These are phyloP conservation scores for Huntiella savannae DNA, from an alignment of 2,329 filamentous ascomycete genomes.

Conservation along the genomic window DNA sequence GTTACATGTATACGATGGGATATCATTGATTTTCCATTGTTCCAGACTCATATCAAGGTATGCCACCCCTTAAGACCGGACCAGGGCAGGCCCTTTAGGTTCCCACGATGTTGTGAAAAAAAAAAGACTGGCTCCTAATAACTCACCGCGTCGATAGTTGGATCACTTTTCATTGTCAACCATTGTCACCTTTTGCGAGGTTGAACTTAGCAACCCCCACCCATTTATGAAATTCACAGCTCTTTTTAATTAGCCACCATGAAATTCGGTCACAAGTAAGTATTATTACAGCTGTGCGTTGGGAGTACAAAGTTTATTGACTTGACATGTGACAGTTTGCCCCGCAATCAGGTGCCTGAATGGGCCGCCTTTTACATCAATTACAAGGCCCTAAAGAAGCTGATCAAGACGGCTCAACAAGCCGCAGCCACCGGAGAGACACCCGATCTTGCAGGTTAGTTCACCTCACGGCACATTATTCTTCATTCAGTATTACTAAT, in stretches of 20 bases:
- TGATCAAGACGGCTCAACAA: slow-evolving; percentile 64
- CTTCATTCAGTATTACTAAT: neutral
- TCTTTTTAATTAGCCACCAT: slow-evolving; percentile 20
- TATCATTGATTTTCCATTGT: slow-evolving; percentile 5
- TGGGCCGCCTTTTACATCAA: slow-evolving; percentile 74
- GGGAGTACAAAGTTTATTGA: no score
- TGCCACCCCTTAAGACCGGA: no score
- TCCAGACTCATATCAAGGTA: neutral
- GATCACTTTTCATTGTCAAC: no score
- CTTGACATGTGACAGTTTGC: slow-evolving; percentile 29
- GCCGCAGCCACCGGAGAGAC: slow-evolving; percentile 49
- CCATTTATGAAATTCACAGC: no score
- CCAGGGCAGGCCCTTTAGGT: neutral
- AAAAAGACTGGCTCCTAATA: no score
- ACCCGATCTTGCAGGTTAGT: slow-evolving; percentile 71
- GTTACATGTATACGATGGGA: neutral
- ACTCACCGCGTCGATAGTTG: no score
- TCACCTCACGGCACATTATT: neutral
- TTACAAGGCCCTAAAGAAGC: slow-evolving; percentile 84
- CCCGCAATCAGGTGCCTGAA: slow-evolving; percentile 70
- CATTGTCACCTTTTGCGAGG: no score
- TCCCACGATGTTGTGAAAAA: neutral
- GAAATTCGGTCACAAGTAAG: slow-evolving; percentile 46
- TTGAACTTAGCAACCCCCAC: no score
- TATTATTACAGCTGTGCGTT: slow-evolving; percentile 5